Evolutionary conservation across 2,329 filamentous ascomycete genomes (phyloP).

Genomic region (Colletotrichum endophyticum): DNA sequence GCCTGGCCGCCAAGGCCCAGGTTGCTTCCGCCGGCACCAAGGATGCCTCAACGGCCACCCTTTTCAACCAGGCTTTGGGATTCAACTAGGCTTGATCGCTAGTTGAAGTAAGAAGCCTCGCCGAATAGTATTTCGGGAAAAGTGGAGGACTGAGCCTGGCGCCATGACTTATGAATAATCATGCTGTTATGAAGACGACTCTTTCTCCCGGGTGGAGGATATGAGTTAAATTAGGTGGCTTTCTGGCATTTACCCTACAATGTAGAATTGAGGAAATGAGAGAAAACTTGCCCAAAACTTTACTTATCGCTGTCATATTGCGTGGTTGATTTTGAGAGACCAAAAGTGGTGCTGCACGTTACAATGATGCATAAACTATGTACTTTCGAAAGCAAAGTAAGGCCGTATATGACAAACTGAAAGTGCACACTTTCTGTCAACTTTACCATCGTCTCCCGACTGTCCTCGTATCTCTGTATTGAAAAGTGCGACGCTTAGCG

Average conservation of each 20-base stretch:
- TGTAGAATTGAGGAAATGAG: background rate
- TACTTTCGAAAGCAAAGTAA: background rate
- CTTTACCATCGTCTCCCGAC: background rate
- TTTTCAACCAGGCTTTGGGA: slow-evolving; percentile 48
- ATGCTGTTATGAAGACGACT: background rate
- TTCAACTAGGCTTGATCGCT: slow-evolving; percentile 35
- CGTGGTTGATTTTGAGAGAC: background rate
- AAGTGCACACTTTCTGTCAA: background rate
- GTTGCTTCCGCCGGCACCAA: slow-evolving; percentile 54
- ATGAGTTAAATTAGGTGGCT: background rate
- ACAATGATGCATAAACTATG: background rate
- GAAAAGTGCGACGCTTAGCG: background rate
- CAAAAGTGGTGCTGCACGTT: background rate
- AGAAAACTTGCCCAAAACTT: background rate
- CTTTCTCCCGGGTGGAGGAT: background rate
- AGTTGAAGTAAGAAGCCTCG: background rate
- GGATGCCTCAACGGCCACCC: slow-evolving; percentile 53
- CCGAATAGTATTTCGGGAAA: background rate
- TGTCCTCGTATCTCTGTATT: background rate
- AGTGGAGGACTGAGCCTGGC: background rate
- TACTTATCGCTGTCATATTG: background rate
- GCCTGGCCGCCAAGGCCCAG: slow-evolving; percentile 51
- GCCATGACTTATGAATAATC: background rate
- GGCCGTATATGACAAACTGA: background rate
- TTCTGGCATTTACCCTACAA: background rate